Evolutionary conservation across 176 grass and related monocot species (phyloP), one percentile per base, ranked within the genome.

Genomic region (Avena atlantica): DNA sequence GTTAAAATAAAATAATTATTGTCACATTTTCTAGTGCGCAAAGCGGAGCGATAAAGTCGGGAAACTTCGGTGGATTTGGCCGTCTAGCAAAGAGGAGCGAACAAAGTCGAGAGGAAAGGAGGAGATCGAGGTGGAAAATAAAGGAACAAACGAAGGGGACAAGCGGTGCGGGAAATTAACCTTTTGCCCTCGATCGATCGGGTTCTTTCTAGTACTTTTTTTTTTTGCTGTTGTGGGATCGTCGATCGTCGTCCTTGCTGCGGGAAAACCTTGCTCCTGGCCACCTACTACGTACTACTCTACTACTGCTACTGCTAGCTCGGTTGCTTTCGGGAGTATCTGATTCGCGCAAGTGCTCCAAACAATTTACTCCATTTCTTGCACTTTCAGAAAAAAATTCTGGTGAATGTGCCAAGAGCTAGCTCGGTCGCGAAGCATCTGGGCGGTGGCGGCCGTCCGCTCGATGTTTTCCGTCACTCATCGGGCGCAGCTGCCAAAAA

Each of bases 281-380:
- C 49, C 24, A 29, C 49, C 61, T 12, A 69, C 44, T 9, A 31
- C 48, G 8, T 48, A 8, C 9, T 10, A 34, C 31, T 34, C 31
- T 34, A 34, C 31, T 34, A 34, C 31, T 34, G 6, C 45, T 48
- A 48, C 50, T 51, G 12, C 12, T 13, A 51, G 12, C 50, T 13
- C 12, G 2, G 50, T 13, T 15, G 51, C 13, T 53, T 53, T 15
- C 51, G 51, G 13, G 51, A 59, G 63, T 20, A 86, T 79, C 64
- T 86, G 76, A 58, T 86, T 45, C 84, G 9, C 63, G 9, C n/a
- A 21, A 27, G 75, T 53, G 31, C 51, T 66, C 50, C 58, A 12
- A 1, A 6, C 15, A 53, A 53, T 53, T 57, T 78, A 49, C 31
- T 34, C 31, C 9, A 9, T 52, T 36, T 52, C 9, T 8, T 42